phyloP scores from a whole-genome alignment of 805 yeast species.

The Lipomyces kockii region DNA sequence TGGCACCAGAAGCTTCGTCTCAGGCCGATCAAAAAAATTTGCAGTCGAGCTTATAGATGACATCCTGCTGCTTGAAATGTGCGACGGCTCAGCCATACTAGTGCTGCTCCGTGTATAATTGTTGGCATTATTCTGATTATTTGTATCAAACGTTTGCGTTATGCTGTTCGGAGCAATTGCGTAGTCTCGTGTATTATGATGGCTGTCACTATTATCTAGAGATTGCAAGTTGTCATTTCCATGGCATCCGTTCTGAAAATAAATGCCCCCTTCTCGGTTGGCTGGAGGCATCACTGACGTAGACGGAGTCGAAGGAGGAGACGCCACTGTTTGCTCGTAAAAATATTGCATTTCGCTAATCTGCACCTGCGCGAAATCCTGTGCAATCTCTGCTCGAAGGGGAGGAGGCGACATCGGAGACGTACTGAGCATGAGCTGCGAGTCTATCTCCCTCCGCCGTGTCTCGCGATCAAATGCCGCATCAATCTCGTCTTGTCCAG shows the following conservation, averaged over 20 bases:
- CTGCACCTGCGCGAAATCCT: neutral
- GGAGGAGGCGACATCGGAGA: slow-evolving; percentile 36
- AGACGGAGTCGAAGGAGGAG: slow-evolving; percentile 35
- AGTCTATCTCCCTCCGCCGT: slow-evolving; percentile 24
- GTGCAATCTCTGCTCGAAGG: slow-evolving; percentile 23
- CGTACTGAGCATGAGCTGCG: slow-evolving; percentile 30
- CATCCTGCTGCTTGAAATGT: slow-evolving; percentile 32
- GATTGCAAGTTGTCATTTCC: neutral
- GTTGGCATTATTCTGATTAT: neutral
- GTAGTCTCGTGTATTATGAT: neutral
- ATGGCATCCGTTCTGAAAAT: neutral
- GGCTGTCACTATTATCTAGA: neutral
- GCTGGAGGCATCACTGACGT: slow-evolving; percentile 3
- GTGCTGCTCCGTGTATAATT: slow-evolving; percentile 16
- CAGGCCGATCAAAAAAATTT: slow-evolving; percentile 35
- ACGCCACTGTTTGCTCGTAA: slow-evolving; percentile 15
- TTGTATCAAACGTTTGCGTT: neutral
- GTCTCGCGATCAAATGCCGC: slow-evolving; percentile 16
- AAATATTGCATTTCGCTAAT: neutral
- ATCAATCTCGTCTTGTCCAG: slow-evolving; percentile 23
- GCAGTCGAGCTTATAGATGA: slow-evolving; percentile 31
- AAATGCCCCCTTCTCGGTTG: neutral
- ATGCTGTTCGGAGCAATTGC: neutral
- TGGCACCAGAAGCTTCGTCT: slow-evolving; percentile 58
- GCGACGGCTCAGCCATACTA: slow-evolving; percentile 25